Percentiles rank a stretch among this genome's conserved stretches.
Evolutionary conservation across 2,329 filamentous ascomycete species (phyloP).

Genomic region (Didymellaceae sp.): DNA sequence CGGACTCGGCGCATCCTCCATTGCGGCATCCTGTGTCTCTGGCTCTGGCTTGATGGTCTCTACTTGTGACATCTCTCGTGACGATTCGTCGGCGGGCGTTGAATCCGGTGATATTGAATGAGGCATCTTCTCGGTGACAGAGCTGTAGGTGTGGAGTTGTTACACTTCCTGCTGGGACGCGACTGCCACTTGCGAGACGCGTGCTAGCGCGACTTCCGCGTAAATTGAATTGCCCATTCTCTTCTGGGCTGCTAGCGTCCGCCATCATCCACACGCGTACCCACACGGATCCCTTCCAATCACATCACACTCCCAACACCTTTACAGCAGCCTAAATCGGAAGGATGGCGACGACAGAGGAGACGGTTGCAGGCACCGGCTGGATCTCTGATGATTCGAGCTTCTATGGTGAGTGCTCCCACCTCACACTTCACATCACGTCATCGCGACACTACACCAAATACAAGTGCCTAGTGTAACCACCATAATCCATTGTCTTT

Average conservation of each 20-base stretch:
- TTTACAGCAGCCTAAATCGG: slow-evolving; percentile 11
- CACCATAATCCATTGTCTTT: neutral
- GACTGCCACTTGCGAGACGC: slow-evolving; percentile 20
- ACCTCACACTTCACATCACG: slow-evolving; percentile 2
- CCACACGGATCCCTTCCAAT: slow-evolving; percentile 15
- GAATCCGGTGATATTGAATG: slow-evolving; percentile 53
- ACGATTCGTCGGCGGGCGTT: slow-evolving; percentile 48
- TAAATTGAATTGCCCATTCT: slow-evolving; percentile 19
- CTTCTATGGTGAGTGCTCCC: slow-evolving; percentile 50
- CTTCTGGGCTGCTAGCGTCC: neutral
- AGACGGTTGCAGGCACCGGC: slow-evolving; percentile 39
- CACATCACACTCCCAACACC: slow-evolving; percentile 9
- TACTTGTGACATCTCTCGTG: slow-evolving; percentile 49
- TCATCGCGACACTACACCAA: too few species aligned
- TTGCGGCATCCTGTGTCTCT: slow-evolving; percentile 38
- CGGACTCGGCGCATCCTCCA: slow-evolving; percentile 39
- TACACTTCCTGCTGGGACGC: slow-evolving; percentile 1
- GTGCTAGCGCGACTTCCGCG: slow-evolving; percentile 32
- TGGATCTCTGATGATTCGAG: slow-evolving; percentile 53
- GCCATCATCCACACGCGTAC: slow-evolving; percentile 17
- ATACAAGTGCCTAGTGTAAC: neutral
- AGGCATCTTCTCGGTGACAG: slow-evolving; percentile 47
- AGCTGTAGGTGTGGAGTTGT: slow-evolving; percentile 2
- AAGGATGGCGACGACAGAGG: slow-evolving; percentile 32
- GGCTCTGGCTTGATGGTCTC: slow-evolving; percentile 36